Percentiles rank a stretch among this genome's conserved stretches.
These are phyloP conservation scores for Geranium incanum DNA, from an alignment of 441 rosid species.

Conservation along the genomic window DNA sequence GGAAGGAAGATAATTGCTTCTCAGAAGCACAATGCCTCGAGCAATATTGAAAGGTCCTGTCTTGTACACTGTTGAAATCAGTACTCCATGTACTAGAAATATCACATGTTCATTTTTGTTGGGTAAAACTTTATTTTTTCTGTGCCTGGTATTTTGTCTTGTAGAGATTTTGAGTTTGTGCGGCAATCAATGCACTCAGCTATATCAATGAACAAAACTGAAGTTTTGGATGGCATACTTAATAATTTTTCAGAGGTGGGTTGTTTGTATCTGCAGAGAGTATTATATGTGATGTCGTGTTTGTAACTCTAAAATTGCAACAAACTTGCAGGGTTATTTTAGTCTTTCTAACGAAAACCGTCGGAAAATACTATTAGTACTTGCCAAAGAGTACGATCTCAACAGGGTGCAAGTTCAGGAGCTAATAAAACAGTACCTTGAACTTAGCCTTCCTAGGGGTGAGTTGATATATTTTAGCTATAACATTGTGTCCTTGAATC, in stretches of 20 bases:
- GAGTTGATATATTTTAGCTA: conserved; percentile 15
- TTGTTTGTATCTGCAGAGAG: neutral
- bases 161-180: conserved; percentile 58
- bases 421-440: conserved; percentile 73
- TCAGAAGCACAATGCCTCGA: conserved; percentile 21
- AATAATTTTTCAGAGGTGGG: conserved; percentile 64
- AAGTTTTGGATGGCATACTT: conserved; percentile 61
- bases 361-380: conserved; percentile 41
- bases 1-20: conserved; percentile 16
- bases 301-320: conserved; percentile 12
- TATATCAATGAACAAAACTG: conserved; percentile 65
- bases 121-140: neutral
- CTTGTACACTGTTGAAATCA: neutral
- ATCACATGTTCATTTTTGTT: neutral
- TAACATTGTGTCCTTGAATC: neutral
- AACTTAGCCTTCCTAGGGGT: conserved; percentile 53
- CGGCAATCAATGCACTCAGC: conserved; percentile 74
- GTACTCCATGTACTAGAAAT: neutral
- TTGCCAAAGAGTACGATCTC: conserved; percentile 82
- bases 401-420: conserved; percentile 59
- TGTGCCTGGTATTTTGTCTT: neutral
- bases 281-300: conserved; percentile 7
- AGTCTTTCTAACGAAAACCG: conserved; percentile 58
- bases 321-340: conserved; percentile 54
- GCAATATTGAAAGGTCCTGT: conserved; percentile 24